Evolutionary conservation across 768 basidiomycete genomes (phyloP).

Genomic region (Piloderma croceum): DNA sequence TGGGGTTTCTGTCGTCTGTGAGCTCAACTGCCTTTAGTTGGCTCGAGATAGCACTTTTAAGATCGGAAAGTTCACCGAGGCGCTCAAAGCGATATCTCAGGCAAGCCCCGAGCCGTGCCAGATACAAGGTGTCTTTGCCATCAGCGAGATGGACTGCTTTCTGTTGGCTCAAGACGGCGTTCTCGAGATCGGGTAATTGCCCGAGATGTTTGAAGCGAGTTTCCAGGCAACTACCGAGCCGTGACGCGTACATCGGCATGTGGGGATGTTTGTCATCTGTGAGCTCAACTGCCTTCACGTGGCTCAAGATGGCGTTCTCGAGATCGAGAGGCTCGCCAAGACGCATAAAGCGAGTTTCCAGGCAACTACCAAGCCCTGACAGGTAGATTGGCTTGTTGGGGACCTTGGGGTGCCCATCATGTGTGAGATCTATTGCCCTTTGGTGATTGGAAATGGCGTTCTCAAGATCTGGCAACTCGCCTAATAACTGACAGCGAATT

Average conservation of each 20-base stretch:
- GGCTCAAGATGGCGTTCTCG: no score
- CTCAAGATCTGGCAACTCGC: no score
- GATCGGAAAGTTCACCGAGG: conserved; percentile 5
- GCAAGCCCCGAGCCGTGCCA: conserved; percentile 14
- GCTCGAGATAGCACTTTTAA: conserved; percentile 3
- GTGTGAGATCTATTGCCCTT: no score
- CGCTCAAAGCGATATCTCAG: no score
- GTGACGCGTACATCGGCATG: background rate
- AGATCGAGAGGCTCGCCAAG: conserved; percentile 9
- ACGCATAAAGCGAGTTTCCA: conserved; percentile 5
- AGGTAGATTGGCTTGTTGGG: no score
- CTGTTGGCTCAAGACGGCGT: conserved; percentile 11
- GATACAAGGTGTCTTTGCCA: conserved; percentile 9
- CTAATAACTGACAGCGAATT: conserved; percentile 18
- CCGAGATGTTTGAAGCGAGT: no score
- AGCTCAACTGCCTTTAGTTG: conserved; percentile 1
- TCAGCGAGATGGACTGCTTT: conserved; percentile 8
- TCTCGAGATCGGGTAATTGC: conserved; percentile 12
- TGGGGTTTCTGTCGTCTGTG: conserved; percentile 3
- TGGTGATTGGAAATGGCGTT: no score
- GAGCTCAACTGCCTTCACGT: no score
- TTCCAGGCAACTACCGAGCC: conserved; percentile 23
- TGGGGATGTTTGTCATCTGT: conserved; percentile 1
- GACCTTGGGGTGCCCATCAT: no score
- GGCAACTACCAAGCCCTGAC: conserved; percentile 21